Conservation (phyloP, 169 alveolate species). For the Pseudocohnilembus persalinus region DNA sequence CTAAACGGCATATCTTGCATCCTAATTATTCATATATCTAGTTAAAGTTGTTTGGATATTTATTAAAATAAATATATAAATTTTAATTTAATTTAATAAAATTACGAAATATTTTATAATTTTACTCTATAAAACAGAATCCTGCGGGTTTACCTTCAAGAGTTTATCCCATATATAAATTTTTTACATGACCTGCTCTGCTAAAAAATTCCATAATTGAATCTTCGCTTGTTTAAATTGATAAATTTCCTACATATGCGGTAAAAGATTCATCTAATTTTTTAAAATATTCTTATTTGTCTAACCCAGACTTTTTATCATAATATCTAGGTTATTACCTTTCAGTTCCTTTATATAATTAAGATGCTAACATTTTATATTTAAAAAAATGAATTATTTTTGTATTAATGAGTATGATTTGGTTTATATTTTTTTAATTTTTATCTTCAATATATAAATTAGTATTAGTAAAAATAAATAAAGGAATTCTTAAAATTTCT, state of each 20-base stretch:
- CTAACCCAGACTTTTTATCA: constrained; percentile 49
- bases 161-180: constrained; percentile 91
- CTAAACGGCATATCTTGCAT: constrained; percentile 80
- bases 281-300: constrained; percentile 74
- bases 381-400: neutral
- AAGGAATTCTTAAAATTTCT: no score
- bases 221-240: constrained; percentile 87
- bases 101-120: neutral
- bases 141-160: constrained; percentile 89
- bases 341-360: constrained; percentile 18
- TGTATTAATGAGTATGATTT: no score
- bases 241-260: constrained; percentile 93
- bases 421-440: no score
- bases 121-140: constrained; percentile 89
- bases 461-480: no score
- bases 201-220: constrained; percentile 86
- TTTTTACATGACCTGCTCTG: constrained; percentile 85
- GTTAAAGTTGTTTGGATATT: neutral
- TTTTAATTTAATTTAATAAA: neutral
- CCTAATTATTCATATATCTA: constrained; percentile 66
- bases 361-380: neutral
- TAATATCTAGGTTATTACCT: constrained; percentile 46
- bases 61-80: neutral
- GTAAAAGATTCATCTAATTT: constrained; percentile 81
- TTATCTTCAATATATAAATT: no score